These are phyloP conservation scores for Flammula alnicola DNA, from an alignment of 1,284 basidiomycete species.

Conservation along the genomic window DNA sequence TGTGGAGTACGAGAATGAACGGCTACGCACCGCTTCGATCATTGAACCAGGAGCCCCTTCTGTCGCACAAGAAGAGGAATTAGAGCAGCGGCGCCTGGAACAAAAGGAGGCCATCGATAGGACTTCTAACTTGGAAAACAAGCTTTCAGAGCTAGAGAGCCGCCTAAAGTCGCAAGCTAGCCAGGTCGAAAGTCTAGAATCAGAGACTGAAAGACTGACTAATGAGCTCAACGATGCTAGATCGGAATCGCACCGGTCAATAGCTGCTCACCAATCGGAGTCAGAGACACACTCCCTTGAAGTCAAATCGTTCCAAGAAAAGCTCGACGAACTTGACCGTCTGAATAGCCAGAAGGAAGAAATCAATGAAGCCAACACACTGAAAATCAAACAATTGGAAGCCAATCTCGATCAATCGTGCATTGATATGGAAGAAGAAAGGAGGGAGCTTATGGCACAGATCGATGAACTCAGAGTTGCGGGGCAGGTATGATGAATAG, in stretches of 20 bases:
- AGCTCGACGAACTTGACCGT: slow-evolving; percentile 42
- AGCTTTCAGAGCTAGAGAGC: slow-evolving; percentile 32
- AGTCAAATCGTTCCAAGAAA: slow-evolving; percentile 15
- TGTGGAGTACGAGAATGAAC: slow-evolving; percentile 62
- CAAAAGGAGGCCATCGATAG: slow-evolving; percentile 48
- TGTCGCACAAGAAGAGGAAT: slow-evolving; percentile 20
- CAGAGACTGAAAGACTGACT: slow-evolving; percentile 18
- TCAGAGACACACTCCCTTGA: slow-evolving; percentile 11
- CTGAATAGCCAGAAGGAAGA: slow-evolving; percentile 56
- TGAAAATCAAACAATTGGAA: slow-evolving; percentile 58
- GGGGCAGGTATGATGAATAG: slow-evolving; percentile 65
- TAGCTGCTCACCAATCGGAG: slow-evolving; percentile 13
- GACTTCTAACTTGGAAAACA: slow-evolving; percentile 40
- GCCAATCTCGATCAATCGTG: slow-evolving; percentile 48
- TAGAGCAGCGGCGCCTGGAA: slow-evolving; percentile 46
- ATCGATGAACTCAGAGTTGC: slow-evolving; percentile 84
- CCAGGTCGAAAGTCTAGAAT: slow-evolving; percentile 16
- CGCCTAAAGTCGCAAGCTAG: slow-evolving; percentile 10
- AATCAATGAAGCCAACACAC: slow-evolving; percentile 55
- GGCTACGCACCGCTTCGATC: slow-evolving; percentile 32
- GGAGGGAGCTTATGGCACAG: slow-evolving; percentile 66
- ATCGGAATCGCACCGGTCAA: slow-evolving; percentile 11
- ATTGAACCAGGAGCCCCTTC: slow-evolving; percentile 4
- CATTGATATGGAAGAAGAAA: slow-evolving; percentile 65
- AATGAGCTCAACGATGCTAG: slow-evolving; percentile 14